A percentile compares a stretch with the other conserved stretches of the same genome.
These are phyloP conservation scores for Trametes maxima DNA, from an alignment of 768 basidiomycete genomes.

Conservation along the genomic window DNA sequence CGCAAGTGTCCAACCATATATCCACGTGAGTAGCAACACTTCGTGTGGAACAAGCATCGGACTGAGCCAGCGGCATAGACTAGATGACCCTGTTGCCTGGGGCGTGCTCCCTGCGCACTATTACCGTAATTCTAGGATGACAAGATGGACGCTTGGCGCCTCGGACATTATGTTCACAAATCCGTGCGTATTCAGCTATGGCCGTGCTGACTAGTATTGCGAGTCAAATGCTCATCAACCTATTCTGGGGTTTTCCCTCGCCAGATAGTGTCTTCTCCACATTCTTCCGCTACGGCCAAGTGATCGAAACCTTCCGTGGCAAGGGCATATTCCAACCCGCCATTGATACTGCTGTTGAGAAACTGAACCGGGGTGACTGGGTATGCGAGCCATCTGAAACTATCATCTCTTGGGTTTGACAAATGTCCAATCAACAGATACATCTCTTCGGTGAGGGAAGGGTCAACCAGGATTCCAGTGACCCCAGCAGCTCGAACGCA, in stretches of 20 bases:
- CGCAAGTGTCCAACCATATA: slow-evolving; percentile 86
- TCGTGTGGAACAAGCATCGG: neutral
- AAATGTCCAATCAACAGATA: slow-evolving; percentile 48
- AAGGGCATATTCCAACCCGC: slow-evolving; percentile 86
- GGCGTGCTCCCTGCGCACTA: slow-evolving; percentile 71
- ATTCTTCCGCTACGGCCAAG: slow-evolving; percentile 90
- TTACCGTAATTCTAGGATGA: slow-evolving; percentile 60
- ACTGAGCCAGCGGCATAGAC: slow-evolving; percentile 40
- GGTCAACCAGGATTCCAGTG: slow-evolving; percentile 71
- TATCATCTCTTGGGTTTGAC: neutral
- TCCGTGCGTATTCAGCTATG: slow-evolving; percentile 52
- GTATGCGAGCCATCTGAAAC: slow-evolving; percentile 46
- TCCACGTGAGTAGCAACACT: slow-evolving; percentile 69
- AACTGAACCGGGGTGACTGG: slow-evolving; percentile 84
- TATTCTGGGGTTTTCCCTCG: neutral
- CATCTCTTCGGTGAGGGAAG: slow-evolving; percentile 92
- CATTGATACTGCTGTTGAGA: slow-evolving; percentile 78
- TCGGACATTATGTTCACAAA: slow-evolving; percentile 96
- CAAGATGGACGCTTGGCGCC: slow-evolving; percentile 91
- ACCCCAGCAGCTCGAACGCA: slow-evolving; percentile 46
- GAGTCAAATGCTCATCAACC: neutral
- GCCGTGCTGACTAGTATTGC: neutral
- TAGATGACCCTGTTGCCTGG: slow-evolving; percentile 89
- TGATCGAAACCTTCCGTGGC: slow-evolving; percentile 91
- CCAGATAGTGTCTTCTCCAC: slow-evolving; percentile 67